Base-by-base conservation (phyloP, 2,329 filamentous ascomycete species). In the Penicillium corylophilum region DNA sequence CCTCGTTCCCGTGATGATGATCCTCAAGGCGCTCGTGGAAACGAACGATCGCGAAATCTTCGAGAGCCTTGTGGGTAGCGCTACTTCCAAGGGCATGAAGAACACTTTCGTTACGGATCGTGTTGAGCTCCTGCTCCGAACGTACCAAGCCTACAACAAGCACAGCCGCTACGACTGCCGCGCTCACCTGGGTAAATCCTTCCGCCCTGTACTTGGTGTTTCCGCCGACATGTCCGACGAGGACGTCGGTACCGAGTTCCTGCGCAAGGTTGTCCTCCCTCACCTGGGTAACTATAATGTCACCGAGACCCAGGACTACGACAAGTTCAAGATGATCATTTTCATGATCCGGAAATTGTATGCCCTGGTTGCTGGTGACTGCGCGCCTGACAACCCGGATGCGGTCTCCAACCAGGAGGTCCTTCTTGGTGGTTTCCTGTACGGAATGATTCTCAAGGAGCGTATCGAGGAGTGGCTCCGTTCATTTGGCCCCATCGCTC, bases 301-400 rank as follows among this genome's bases (percentile, higher is more conserved):
- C 29, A 93, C 89, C 0, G 87, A 91, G 55, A 79, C 84, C 49
- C 89, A 96, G 72, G 87, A 97, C 64, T 81, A 81, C 40, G 91
- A 97, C 78, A 99, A 99, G 74, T 97, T 95, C 76, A 87, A 88
- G 62, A 85, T 96, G 83, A 77, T 97, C 40, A 79, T 97, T 39
- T 95, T 97, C 75, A 97, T 97, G 92, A 89, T 92, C 64, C 83
- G 93, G 59, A 99, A 99, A 73, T 82, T 99, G 28, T 99, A 99
- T 67, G 84, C 92, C 13, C 79, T 99, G 44, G 93, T 94, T 8
- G 91, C 92, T 54, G 92, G 93, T 50, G 93, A 96, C 59, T 97
- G 93, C 70, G 82, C 90, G 4, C 85, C 92, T 4, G 94, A 99
- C 76, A 97, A 99, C 67, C 93, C 94, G 1, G 94, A 99, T 81